phyloP scores from a whole-genome alignment of 164 flowering plant genomes.

The Malania oleifera region DNA sequence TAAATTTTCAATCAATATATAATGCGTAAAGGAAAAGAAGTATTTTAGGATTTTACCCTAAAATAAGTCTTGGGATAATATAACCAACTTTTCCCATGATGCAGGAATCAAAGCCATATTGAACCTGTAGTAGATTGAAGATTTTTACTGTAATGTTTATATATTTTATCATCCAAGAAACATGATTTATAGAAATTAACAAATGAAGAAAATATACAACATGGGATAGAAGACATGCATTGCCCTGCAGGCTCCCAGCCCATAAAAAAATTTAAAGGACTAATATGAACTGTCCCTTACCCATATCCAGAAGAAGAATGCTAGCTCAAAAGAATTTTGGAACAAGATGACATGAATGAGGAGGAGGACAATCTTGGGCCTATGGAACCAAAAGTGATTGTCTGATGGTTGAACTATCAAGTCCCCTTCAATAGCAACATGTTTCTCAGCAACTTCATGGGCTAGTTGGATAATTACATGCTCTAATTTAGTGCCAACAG shows the following conservation, averaged over 20 bases:
- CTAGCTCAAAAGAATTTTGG: constrained; percentile 2
- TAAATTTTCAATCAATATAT: too few species aligned
- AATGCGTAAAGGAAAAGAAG: neutral
- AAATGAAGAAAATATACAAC: too few species aligned
- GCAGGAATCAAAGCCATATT: constrained; percentile 58
- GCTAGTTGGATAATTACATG: constrained; percentile 5
- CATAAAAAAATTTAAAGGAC: too few species aligned
- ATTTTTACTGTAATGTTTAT: too few species aligned
- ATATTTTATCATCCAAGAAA: too few species aligned
- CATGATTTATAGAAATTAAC: too few species aligned
- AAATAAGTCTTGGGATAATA: constrained; percentile 55
- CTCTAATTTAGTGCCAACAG: constrained; percentile 1
- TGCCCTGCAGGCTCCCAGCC: too few species aligned
- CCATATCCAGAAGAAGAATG: constrained; percentile 8
- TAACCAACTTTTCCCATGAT: constrained; percentile 54
- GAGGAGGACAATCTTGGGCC: neutral
- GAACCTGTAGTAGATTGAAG: constrained; percentile 20
- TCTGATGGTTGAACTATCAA: constrained; percentile 3
- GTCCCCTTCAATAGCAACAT: constrained; percentile 2
- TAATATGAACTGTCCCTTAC: too few species aligned
- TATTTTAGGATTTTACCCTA: constrained; percentile 40
- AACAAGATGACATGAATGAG: constrained; percentile 2
- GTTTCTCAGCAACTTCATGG: constrained; percentile 5
- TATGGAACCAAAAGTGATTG: neutral
- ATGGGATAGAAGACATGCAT: too few species aligned